Percentiles rank a stretch among this genome's conserved stretches.
phyloP scores from a whole-genome alignment of 768 basidiomycete species.

The Hygrophorus russula region DNA sequence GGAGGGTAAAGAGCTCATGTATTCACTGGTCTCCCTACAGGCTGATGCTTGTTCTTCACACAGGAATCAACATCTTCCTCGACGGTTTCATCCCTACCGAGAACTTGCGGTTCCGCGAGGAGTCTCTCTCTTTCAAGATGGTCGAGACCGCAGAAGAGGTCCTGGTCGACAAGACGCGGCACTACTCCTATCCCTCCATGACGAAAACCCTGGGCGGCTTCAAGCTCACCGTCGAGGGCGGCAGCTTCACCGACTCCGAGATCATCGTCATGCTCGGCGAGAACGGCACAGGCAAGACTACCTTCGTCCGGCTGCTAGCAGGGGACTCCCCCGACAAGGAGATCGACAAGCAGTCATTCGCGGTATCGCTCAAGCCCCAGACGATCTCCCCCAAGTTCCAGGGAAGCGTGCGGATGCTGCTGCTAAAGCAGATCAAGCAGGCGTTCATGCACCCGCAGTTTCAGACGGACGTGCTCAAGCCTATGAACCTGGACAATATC shows the following conservation, averaged over 20 bases:
- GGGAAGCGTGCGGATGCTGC: conserved; percentile 89
- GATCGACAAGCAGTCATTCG: conserved; percentile 67
- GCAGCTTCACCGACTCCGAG: conserved; percentile 96
- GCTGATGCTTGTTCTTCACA: too few relatives aligned
- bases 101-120: conserved; percentile 95
- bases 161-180: conserved; percentile 73
- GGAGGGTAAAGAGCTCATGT: too few relatives aligned
- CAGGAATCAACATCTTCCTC: conserved; percentile 98
- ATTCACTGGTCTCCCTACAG: too few relatives aligned
- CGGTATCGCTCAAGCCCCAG: conserved; percentile 96
- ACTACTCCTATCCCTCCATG: conserved; percentile 91
- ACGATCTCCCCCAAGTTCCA: conserved; percentile 97
- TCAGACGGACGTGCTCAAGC: conserved; percentile 95
- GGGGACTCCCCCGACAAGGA: conserved; percentile 86
- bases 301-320: conserved; percentile 89
- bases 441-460: conserved; percentile 99
- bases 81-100: conserved; percentile 99
- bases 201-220: conserved; percentile 92
- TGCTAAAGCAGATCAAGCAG: conserved; percentile 88
- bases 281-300: conserved; percentile 99
- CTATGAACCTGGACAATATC: conserved; percentile 89
- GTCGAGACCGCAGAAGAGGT: conserved; percentile 92
- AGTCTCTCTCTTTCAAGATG: conserved; percentile 95
- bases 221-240: conserved; percentile 87
- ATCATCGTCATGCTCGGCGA: conserved; percentile 99